Base-by-base conservation (phyloP, 1,284 basidiomycete species). In the Trichosporon faecale region DNA sequence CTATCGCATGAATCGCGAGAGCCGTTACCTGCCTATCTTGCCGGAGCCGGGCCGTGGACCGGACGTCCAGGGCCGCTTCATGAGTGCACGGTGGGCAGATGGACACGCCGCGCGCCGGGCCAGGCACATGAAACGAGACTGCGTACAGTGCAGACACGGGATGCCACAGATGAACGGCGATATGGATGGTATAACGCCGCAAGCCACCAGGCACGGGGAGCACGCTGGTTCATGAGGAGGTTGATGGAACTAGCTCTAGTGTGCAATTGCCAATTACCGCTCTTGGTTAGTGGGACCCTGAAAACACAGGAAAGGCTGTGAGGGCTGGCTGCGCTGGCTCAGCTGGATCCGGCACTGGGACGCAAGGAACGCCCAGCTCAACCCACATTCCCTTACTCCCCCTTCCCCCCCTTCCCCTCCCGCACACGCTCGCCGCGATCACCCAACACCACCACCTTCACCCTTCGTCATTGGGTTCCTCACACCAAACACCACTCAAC, bases 401-500 rank as follows among this genome's bases (percentile, higher is more conserved):
- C 44, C 18, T 46, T 6, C 18, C 1, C 44, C 44, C 44, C 14
- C 18, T 6, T 7, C 44, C 18, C 18, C 18, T 23, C 49, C 7
- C 49, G 49, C 49, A 25, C 49, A 23, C 49, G 18, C 21, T 9
- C 49, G 8, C 44, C 44, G 23, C 49, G 49, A 52, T 52, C 49
- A 52, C 49, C 49, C 49, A 52, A 21, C 49, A 18, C 49, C 49
- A 23, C 49, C 16, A 14, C 44, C 16, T 46, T 3, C 44, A 12
- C 44, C 46, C 49, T 52, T 52, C 65, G 44, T 65, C 57, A 61
- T 61, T 61, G 16, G 57, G 29, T 66, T 65, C 44, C 64, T 65
- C 64, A 31, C 64, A 49, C 44, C 64, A 40, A 65, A 65, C 37
- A 65, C 37, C 64, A 29, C 49, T 52, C 49, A 52, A 23, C 27